Evolutionary conservation across 306 rosid genomes (phyloP).

Genomic region (Lotus japonicus): DNA sequence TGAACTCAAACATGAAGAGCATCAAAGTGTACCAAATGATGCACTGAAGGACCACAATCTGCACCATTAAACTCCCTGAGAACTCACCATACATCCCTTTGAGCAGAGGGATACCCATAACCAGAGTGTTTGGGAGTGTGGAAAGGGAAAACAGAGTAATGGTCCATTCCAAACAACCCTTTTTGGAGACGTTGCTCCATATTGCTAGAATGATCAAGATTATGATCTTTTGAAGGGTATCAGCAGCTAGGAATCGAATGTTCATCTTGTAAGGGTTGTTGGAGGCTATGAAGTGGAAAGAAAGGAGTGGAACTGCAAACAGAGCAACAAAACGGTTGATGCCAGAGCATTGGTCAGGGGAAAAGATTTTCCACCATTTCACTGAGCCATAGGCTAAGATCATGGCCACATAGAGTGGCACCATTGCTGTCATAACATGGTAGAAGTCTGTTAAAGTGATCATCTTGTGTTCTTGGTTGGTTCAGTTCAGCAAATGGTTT

Average conservation of each 20-base stretch:
- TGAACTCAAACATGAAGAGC: conserved; percentile 75
- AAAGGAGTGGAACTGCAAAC: conserved; percentile 85
- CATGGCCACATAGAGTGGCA: conserved; percentile 93
- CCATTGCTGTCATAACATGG: conserved; percentile 96
- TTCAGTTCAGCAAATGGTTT: neutral
- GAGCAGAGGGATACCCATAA: conserved; percentile 86
- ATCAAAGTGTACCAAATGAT: conserved; percentile 89
- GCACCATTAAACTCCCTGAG: conserved; percentile 86
- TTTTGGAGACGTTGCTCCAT: conserved; percentile 51
- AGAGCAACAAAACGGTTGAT: conserved; percentile 93
- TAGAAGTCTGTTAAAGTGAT: conserved; percentile 69
- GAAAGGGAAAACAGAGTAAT: conserved; percentile 81
- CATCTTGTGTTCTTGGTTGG: conserved; percentile 26
- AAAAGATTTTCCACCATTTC: conserved; percentile 95
- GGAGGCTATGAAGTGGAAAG: conserved; percentile 83
- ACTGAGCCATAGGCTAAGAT: conserved; percentile 87
- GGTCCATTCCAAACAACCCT: conserved; percentile 83
- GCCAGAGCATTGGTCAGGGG: conserved; percentile 93
- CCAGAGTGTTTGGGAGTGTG: conserved; percentile 81
- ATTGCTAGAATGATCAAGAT: conserved; percentile 41
- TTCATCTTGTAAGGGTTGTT: conserved; percentile 84
- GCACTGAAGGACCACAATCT: conserved; percentile 88
- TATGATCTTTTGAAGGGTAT: conserved; percentile 72
- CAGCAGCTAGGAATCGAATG: conserved; percentile 75
- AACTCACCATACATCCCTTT: conserved; percentile 87